Conservation (phyloP, 805 yeast species). For the Spathaspora sp. region DNA sequence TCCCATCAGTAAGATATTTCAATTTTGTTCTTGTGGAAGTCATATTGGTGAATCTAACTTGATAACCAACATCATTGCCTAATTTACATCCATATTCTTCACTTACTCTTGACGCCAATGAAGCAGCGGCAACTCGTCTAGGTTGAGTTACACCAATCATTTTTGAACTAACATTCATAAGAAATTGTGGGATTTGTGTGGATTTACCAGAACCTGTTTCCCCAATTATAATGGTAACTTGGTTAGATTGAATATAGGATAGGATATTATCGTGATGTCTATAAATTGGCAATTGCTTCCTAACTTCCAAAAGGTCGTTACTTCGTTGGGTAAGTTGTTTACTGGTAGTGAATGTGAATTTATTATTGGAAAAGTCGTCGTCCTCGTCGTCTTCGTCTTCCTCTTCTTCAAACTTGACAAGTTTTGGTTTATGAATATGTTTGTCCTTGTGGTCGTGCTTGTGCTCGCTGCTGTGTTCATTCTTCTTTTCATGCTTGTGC, state of each 20-base stretch:
- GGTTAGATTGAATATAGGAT: conserved; percentile 48
- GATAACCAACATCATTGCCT: conserved; percentile 86
- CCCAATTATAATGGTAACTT: conserved; percentile 82
- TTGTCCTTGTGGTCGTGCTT: conserved; percentile 5
- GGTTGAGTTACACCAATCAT: conserved; percentile 93
- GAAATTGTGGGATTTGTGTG: conserved; percentile 91
- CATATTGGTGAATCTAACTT: conserved; percentile 84
- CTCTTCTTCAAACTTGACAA: conserved; percentile 13
- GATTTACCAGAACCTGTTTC: conserved; percentile 99
- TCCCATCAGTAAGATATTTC: conserved; percentile 94
- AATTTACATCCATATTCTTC: conserved; percentile 76
- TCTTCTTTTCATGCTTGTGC: conserved; percentile 2
- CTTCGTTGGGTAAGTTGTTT: conserved; percentile 38
- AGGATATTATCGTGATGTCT: conserved; percentile 64
- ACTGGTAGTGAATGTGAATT: not conserved
- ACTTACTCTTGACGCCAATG: conserved; percentile 87
- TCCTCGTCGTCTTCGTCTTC: conserved; percentile 28
- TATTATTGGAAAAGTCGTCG: conserved; percentile 13
- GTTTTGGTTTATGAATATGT: conserved; percentile 6
- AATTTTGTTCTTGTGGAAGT: conserved; percentile 56
- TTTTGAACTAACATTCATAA: conserved; percentile 52
- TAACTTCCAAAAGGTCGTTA: conserved; percentile 39
- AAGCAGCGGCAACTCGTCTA: conserved; percentile 95
- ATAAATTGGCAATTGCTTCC: conserved; percentile 72
- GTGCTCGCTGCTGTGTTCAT: not conserved